Evolutionary conservation across 768 basidiomycete species (phyloP).

Genomic region (Trametes cinnabarina): DNA sequence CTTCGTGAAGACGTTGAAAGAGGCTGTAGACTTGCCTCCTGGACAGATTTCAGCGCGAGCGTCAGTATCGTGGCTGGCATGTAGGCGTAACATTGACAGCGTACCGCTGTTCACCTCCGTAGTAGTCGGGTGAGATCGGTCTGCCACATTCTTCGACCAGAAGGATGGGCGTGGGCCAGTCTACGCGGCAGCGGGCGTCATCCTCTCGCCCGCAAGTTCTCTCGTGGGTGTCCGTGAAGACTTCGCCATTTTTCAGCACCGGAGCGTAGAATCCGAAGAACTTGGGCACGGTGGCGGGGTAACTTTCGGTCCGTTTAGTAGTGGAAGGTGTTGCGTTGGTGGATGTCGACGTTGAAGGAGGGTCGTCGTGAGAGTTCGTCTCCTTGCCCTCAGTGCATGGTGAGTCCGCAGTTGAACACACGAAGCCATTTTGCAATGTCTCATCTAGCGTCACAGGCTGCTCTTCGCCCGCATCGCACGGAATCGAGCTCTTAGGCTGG

Average conservation of each 20-base stretch:
- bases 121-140: slow-evolving; percentile 22
- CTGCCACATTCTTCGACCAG: slow-evolving; percentile 47
- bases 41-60: neutral
- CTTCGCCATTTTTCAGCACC: neutral
- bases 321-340: neutral
- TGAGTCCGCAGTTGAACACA: no score
- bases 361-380: neutral
- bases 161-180: slow-evolving; percentile 36
- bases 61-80: neutral
- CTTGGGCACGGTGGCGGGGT: slow-evolving; percentile 8
- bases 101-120: slow-evolving; percentile 20
- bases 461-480: no score
- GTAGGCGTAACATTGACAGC: neutral
- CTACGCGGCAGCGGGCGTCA: neutral
- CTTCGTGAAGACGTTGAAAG: slow-evolving; percentile 39
- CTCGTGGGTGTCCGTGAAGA: neutral
- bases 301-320: neutral
- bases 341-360: neutral
- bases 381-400: no score
- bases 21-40: slow-evolving; percentile 28
- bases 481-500: no score
- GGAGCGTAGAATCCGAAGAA: slow-evolving; percentile 31
- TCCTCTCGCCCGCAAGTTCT: neutral
- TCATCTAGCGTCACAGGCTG: no score
- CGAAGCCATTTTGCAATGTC: no score